Percentiles rank a stretch among this genome's conserved stretches.
Evolutionary conservation across 2,329 filamentous ascomycete genomes (phyloP).

Genomic region (Nothophaeocryptopus gaeumannii): DNA sequence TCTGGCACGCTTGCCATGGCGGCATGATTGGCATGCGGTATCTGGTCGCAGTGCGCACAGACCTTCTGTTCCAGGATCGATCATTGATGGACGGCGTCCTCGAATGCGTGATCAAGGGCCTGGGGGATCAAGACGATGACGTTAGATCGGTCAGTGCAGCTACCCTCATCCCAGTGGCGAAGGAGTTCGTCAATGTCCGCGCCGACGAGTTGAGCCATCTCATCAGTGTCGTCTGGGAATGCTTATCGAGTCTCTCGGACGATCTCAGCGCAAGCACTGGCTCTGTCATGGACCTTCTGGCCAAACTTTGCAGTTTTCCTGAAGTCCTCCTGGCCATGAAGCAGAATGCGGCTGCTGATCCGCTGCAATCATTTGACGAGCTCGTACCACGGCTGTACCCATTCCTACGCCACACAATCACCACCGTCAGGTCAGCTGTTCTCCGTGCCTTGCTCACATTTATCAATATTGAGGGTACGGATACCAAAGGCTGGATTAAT

Average conservation of each 20-base stretch:
- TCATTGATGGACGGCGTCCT: slow-evolving; percentile 91
- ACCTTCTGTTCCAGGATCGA: slow-evolving; percentile 78
- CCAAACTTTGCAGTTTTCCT: slow-evolving; percentile 91
- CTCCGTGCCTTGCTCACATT: slow-evolving; percentile 91
- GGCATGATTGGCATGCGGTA: slow-evolving; percentile 97
- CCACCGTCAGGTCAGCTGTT: slow-evolving; percentile 88
- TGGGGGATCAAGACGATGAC: slow-evolving; percentile 89
- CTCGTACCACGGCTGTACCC: slow-evolving; percentile 92
- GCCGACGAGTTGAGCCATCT: slow-evolving; percentile 73
- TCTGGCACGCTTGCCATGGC: slow-evolving; percentile 95
- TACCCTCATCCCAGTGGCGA: slow-evolving; percentile 93
- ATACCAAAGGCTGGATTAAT: slow-evolving; percentile 85
- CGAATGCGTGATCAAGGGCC: slow-evolving; percentile 87
- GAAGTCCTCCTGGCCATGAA: slow-evolving; percentile 95
- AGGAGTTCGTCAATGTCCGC: slow-evolving; percentile 86
- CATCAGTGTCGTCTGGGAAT: slow-evolving; percentile 96
- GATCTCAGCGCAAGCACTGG: slow-evolving; percentile 96
- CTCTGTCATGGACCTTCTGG: slow-evolving; percentile 96
- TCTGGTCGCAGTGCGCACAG: slow-evolving; percentile 89
- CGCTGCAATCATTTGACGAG: slow-evolving; percentile 85
- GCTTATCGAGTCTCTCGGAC: slow-evolving; percentile 92
- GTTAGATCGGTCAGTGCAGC: slow-evolving; percentile 95
- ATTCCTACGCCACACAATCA: slow-evolving; percentile 95
- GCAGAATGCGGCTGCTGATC: slow-evolving; percentile 74
- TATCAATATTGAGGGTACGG: slow-evolving; percentile 75